Conservation (phyloP, 495 filamentous ascomycete species). For the Podospora didyma region DNA sequence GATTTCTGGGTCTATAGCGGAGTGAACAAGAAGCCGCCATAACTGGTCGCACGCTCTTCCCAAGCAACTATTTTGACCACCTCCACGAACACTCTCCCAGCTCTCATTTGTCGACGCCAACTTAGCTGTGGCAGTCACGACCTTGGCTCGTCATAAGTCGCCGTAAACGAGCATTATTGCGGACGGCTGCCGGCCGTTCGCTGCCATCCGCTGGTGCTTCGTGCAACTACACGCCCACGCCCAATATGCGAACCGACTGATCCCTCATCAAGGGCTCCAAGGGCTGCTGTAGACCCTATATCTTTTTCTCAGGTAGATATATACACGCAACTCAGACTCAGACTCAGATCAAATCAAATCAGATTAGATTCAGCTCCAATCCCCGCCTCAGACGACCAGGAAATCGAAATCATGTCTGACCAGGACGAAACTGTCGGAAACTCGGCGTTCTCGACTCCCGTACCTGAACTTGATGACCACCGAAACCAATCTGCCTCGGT, state of each 20-base stretch:
- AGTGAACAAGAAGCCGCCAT: slow-evolving; percentile 96
- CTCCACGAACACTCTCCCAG: too few relatives aligned
- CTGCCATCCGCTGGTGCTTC: slow-evolving; percentile 36
- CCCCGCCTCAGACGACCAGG: neutral
- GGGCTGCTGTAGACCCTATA: slow-evolving; percentile 19
- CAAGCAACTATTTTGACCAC: slow-evolving; percentile 7
- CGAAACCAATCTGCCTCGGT: slow-evolving; percentile 70
- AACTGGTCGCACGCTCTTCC: slow-evolving; percentile 56
- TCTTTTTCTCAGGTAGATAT: slow-evolving; percentile 4
- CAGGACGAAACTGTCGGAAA: slow-evolving; percentile 44
- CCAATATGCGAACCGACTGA: slow-evolving; percentile 33
- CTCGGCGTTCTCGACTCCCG: slow-evolving; percentile 66
- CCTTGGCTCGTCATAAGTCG: slow-evolving; percentile 3
- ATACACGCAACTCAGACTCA: neutral
- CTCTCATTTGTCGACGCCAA: too few relatives aligned
- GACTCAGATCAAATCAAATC: too few relatives aligned
- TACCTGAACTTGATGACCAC: slow-evolving; percentile 90
- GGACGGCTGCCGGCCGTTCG: slow-evolving; percentile 38
- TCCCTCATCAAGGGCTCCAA: slow-evolving; percentile 17
- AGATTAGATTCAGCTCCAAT: too few relatives aligned
- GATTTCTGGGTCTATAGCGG: slow-evolving; percentile 87
- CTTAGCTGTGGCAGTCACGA: neutral
- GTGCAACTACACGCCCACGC: slow-evolving; percentile 10
- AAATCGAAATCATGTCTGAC: slow-evolving; percentile 51
- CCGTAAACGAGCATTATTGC: slow-evolving; percentile 17